A percentile compares a stretch with the other conserved stretches of the same genome.
phyloP scores from a whole-genome alignment of 768 basidiomycete species.

The Ramaria rubella region DNA sequence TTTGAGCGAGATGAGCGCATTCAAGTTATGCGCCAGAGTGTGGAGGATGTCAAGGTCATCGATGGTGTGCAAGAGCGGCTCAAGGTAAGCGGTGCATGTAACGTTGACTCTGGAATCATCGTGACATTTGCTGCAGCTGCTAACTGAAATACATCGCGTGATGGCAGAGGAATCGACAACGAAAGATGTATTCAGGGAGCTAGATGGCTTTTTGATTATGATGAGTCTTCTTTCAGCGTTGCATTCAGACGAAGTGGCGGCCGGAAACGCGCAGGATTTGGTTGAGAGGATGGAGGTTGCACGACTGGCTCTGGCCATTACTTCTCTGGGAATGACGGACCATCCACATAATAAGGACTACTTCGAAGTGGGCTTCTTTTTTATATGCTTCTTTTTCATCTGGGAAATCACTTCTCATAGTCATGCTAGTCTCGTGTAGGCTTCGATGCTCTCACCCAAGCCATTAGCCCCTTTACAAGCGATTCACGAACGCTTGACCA shows the following conservation, averaged over 20 bases:
- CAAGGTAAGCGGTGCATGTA: constrained; percentile 40
- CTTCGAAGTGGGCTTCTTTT: constrained; percentile 68
- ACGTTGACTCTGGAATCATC: neutral
- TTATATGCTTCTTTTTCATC: constrained; percentile 11
- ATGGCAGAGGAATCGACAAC: constrained; percentile 59
- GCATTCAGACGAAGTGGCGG: constrained; percentile 23
- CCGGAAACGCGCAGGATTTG: constrained; percentile 27
- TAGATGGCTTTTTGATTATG: constrained; percentile 73
- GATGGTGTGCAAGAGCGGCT: constrained; percentile 39
- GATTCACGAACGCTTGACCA: constrained; percentile 43
- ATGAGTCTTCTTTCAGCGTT: constrained; percentile 67
- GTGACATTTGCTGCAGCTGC: constrained; percentile 34
- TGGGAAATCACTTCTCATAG: neutral
- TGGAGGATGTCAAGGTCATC: constrained; percentile 62
- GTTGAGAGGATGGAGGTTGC: constrained; percentile 44
- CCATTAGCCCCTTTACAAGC: constrained; percentile 46
- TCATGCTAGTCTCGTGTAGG: constrained; percentile 47
- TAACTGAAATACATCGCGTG: constrained; percentile 61
- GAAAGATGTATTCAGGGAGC: constrained; percentile 71
- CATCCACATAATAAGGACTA: constrained; percentile 52
- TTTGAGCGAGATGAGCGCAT: constrained; percentile 68
- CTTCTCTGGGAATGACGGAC: constrained; percentile 56
- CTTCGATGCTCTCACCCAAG: constrained; percentile 55
- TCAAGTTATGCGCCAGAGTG: constrained; percentile 60
- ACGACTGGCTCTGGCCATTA: constrained; percentile 55